Evolutionary conservation across 2,329 filamentous ascomycete genomes (phyloP).

Genomic region (Ophiostoma triangulosporum): DNA sequence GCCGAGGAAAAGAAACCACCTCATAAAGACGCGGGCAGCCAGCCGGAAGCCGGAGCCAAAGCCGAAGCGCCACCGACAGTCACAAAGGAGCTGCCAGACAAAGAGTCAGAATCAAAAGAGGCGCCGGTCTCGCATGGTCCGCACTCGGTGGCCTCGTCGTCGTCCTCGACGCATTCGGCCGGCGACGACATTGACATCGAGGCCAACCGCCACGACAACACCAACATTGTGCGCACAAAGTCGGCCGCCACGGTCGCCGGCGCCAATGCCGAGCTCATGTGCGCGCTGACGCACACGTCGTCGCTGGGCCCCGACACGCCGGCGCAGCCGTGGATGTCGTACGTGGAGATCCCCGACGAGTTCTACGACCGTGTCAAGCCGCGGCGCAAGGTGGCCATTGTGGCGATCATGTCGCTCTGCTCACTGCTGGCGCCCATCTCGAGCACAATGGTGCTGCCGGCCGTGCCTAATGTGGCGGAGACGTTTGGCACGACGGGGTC

Average conservation of each 20-base stretch:
- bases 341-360: constrained; percentile 32
- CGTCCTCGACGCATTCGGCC: background rate
- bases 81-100: background rate
- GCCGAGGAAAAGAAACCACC: background rate
- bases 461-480: constrained; percentile 49
- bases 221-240: constrained; percentile 1
- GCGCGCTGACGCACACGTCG: constrained; percentile 14
- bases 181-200: background rate
- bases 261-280: constrained; percentile 5
- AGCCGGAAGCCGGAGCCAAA: background rate
- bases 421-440: constrained; percentile 62
- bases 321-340: constrained; percentile 19
- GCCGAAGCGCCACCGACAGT: background rate
- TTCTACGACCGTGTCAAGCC: constrained; percentile 52
- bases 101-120: background rate
- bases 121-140: background rate
- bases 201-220: constrained; percentile 3
- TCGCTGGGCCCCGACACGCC: constrained; percentile 17
- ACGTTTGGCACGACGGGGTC: constrained; percentile 45
- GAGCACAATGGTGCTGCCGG: constrained; percentile 50
- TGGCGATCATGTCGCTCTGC: constrained; percentile 57
- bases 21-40: background rate
- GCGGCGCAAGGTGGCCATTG: constrained; percentile 51
- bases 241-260: background rate
- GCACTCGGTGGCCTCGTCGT: background rate